Evolutionary conservation across 768 basidiomycete genomes (phyloP).

Genomic region (Podaxis sp.): DNA sequence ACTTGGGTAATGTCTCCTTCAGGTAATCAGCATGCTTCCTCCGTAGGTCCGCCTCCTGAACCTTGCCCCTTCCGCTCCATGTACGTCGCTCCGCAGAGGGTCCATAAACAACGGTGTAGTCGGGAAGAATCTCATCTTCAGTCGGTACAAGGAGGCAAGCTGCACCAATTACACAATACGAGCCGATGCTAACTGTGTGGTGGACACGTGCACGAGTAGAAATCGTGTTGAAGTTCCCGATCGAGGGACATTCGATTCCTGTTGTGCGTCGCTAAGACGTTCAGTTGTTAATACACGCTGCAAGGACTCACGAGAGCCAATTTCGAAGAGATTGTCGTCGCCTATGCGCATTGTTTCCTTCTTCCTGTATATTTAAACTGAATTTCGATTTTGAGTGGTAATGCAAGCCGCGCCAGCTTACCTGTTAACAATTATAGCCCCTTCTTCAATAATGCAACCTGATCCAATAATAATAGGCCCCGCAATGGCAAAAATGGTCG

Average conservation of each 20-base stretch:
- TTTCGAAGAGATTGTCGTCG: slow-evolving; percentile 91
- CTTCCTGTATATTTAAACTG: slow-evolving; percentile 33
- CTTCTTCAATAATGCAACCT: slow-evolving; percentile 91
- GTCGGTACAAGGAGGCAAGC: slow-evolving; percentile 77
- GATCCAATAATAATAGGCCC: slow-evolving; percentile 90
- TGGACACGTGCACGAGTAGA: slow-evolving; percentile 83
- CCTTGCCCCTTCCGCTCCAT: slow-evolving; percentile 85
- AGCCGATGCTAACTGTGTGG: slow-evolving; percentile 75
- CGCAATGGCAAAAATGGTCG: slow-evolving; percentile 87
- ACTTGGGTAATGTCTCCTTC: slow-evolving; percentile 88
- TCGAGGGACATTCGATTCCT: slow-evolving; percentile 86
- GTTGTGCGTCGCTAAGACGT: not conserved
- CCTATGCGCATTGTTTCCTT: slow-evolving; percentile 93
- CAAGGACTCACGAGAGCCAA: slow-evolving; percentile 76
- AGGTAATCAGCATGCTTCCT: slow-evolving; percentile 91
- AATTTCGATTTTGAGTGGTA: not conserved
- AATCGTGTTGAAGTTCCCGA: slow-evolving; percentile 86
- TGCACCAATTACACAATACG: slow-evolving; percentile 82
- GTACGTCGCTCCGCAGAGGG: slow-evolving; percentile 66
- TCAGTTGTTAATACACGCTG: not conserved
- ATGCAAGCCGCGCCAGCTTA: slow-evolving; percentile 25
- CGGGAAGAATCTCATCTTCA: slow-evolving; percentile 75
- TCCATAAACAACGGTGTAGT: slow-evolving; percentile 86
- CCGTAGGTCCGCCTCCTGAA: slow-evolving; percentile 81
- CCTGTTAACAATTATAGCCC: slow-evolving; percentile 88